Evolutionary conservation across 345 rosid species (phyloP).

Genomic region (Mallotus nudiflorus): DNA sequence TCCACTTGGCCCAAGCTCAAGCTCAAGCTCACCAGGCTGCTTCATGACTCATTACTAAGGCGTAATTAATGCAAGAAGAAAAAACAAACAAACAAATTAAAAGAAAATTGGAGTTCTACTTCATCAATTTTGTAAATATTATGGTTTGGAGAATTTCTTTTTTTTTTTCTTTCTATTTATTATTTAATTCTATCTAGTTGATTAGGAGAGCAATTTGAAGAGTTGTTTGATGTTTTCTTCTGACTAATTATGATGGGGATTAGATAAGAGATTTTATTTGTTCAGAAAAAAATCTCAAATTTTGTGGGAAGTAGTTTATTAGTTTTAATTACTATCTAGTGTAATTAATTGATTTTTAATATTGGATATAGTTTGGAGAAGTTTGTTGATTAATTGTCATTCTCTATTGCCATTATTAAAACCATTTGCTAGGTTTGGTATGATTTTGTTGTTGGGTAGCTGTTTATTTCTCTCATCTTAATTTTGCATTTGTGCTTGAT

Average conservation of each 20-base stretch:
- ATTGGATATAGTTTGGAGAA: constrained; percentile 7
- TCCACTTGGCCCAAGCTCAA: constrained; percentile 23
- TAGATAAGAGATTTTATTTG: constrained; percentile 8
- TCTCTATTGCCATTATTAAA: not conserved
- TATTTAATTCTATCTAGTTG: not conserved
- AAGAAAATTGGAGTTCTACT: not conserved
- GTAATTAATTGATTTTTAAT: constrained; percentile 14
- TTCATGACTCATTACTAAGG: constrained; percentile 17
- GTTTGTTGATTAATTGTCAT: constrained; percentile 1
- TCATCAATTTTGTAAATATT: constrained; percentile 22
- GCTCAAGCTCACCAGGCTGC: constrained; percentile 35
- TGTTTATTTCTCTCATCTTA: too few relatives aligned
- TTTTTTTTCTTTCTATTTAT: not conserved
- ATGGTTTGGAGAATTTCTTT: not conserved
- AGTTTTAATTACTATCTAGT: not conserved
- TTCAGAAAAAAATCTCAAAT: constrained; percentile 10
- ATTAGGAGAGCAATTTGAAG: constrained; percentile 4
- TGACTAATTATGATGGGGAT: not conserved
- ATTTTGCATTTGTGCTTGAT: too few relatives aligned
- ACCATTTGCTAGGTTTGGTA: not conserved
- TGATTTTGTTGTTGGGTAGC: not conserved
- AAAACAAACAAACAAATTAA: not conserved
- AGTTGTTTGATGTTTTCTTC: constrained; percentile 13
- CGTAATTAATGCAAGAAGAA: not conserved
- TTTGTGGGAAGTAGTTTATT: constrained; percentile 10